Conservation (phyloP, 495 filamentous ascomycete genomes). For the Xylaria longipes region DNA sequence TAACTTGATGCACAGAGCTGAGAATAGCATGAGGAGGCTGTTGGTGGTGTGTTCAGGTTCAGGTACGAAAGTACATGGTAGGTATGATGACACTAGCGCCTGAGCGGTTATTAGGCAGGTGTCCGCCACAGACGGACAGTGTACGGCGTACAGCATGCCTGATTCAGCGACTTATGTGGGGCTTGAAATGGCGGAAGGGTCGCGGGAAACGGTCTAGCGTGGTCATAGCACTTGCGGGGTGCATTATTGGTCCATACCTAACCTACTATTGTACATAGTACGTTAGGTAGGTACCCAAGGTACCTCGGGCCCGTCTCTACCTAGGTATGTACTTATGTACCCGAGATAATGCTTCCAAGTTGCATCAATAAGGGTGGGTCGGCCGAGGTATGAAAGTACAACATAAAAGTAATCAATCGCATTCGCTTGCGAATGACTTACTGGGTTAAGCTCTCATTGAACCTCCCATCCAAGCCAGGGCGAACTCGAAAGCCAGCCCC, state of each 20-base stretch:
- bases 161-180: neutral
- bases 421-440: conserved; percentile 17
- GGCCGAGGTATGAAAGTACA: conserved; percentile 16
- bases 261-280: no score
- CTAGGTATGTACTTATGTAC: neutral
- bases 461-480: neutral
- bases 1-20: neutral
- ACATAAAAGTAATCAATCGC: conserved; percentile 11
- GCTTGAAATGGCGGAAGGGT: neutral
- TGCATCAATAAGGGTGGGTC: conserved; percentile 16
- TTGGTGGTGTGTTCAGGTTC: neutral
- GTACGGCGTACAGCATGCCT: neutral
- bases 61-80: conserved; percentile 9
- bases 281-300: no score
- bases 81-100: conserved; percentile 13
- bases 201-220: neutral
- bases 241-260: conserved; percentile 15
- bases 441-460: neutral
- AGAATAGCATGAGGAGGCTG: neutral
- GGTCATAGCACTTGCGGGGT: conserved; percentile 16
- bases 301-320: neutral
- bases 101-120: neutral
- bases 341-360: neutral
- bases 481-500: neutral
- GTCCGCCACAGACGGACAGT: neutral